Evolutionary conservation across 2,329 filamentous ascomycete species (phyloP).

Genomic region (Neonectria faginata): DNA sequence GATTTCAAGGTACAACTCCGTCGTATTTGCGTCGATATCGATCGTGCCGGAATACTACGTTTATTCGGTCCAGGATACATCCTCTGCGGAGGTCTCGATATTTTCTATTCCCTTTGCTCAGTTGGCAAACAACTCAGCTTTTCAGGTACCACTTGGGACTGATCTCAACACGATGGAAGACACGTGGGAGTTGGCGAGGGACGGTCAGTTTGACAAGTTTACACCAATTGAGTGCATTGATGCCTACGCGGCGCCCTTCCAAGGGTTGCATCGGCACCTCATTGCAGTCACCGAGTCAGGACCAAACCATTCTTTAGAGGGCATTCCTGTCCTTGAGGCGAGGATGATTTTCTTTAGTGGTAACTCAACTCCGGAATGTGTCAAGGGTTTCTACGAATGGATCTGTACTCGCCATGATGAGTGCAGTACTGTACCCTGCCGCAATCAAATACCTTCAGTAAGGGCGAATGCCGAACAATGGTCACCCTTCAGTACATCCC

Average conservation of each 20-base stretch:
- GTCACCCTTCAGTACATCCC: background rate
- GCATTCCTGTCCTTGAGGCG: too few relatives aligned
- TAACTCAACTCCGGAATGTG: too few relatives aligned
- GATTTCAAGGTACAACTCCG: conserved; percentile 22
- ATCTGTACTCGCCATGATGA: background rate
- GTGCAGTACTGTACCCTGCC: background rate
- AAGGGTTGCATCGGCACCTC: conserved; percentile 13
- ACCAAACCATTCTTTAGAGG: background rate
- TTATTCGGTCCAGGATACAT: background rate
- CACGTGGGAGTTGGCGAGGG: conserved; percentile 1
- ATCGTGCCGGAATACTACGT: conserved; percentile 4
- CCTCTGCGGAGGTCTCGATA: background rate
- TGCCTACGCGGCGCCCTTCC: conserved; percentile 21
- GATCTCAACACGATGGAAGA: too few relatives aligned
- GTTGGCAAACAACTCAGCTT: background rate
- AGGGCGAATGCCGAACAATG: conserved; percentile 15
- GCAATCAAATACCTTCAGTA: background rate
- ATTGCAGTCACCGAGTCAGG: conserved; percentile 10
- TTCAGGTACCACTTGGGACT: too few relatives aligned
- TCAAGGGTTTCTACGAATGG: conserved; percentile 8
- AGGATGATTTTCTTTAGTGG: too few relatives aligned
- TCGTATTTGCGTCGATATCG: conserved; percentile 19
- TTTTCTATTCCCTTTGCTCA: background rate
- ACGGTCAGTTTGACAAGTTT: conserved; percentile 5
- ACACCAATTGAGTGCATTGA: conserved; percentile 21